These are phyloP conservation scores for Solioccasus polychromus DNA, from an alignment of 768 basidiomycete species.

Conservation along the genomic window DNA sequence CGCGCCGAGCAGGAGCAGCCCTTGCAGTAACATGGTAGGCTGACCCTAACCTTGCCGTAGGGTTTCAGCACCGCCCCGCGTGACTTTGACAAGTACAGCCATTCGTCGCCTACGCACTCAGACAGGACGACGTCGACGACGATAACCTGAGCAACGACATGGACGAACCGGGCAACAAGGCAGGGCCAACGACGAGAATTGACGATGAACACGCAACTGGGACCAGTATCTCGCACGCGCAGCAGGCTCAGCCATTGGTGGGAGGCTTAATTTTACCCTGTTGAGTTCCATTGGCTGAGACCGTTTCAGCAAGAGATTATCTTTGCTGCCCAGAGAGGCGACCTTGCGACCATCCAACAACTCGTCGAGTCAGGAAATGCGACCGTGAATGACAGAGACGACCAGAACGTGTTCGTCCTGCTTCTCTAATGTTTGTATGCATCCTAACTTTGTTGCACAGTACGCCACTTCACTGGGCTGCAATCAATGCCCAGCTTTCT, in stretches of 20 bases:
- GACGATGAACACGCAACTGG: constrained; percentile 28
- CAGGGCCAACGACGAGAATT: constrained; percentile 28
- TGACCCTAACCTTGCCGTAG: constrained; percentile 32
- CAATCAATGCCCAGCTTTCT: constrained; percentile 92
- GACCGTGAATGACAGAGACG: constrained; percentile 74
- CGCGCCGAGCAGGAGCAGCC: constrained; percentile 9
- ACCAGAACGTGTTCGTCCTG: constrained; percentile 65
- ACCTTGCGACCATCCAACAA: constrained; percentile 58
- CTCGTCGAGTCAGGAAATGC: constrained; percentile 73
- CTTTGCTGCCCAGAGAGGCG: constrained; percentile 84
- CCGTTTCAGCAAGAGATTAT: constrained; percentile 57
- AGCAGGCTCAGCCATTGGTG: constrained; percentile 24
- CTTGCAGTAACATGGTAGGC: constrained; percentile 14
- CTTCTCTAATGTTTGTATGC: not conserved
- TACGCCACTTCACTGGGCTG: constrained; percentile 96
- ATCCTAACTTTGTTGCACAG: constrained; percentile 16
- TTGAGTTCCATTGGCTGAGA: constrained; percentile 1
- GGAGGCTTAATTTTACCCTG: not conserved
- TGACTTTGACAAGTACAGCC: constrained; percentile 5
- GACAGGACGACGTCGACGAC: constrained; percentile 15
- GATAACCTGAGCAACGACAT: constrained; percentile 25
- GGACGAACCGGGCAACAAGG: constrained; percentile 29
- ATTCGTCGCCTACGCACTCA: not conserved
- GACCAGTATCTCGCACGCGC: constrained; percentile 24
- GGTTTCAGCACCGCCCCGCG: constrained; percentile 23